Conservation (phyloP, 805 yeast species). For the Kluyveromyces nonfermentans region DNA sequence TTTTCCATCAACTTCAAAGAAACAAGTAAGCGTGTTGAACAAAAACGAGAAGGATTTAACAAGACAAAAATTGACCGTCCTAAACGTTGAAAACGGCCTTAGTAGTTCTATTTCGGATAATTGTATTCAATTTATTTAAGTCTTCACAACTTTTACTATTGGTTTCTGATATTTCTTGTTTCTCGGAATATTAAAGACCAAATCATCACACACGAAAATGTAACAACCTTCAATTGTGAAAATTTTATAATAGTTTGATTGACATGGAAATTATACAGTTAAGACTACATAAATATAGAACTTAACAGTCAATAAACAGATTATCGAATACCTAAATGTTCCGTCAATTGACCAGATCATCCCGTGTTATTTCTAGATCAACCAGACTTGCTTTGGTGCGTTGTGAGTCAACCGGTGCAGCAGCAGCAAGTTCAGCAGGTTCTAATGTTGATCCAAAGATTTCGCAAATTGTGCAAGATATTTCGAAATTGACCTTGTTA, state of each 20-base stretch:
- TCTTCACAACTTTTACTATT: no score
- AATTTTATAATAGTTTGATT: no score
- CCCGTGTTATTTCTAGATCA: constrained; percentile 4
- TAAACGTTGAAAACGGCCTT: neutral
- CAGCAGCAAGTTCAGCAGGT: constrained; percentile 36
- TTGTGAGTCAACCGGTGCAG: constrained; percentile 45
- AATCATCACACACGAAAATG: neutral
- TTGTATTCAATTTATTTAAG: no score
- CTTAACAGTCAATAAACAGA: neutral
- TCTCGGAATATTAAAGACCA: neutral
- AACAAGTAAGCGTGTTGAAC: neutral
- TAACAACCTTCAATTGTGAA: neutral
- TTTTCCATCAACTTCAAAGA: constrained; percentile 16
- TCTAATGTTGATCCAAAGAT: constrained; percentile 81
- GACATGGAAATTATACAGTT: neutral
- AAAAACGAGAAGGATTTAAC: neutral
- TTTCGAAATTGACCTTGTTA: constrained; percentile 79
- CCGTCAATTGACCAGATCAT: constrained; percentile 3
- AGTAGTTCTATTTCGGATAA: no score
- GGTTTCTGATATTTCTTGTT: neutral
- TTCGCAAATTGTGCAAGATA: constrained; percentile 77
- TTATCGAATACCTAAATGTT: neutral
- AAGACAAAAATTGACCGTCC: neutral
- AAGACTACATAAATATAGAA: neutral
- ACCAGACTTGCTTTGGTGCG: constrained; percentile 26